Conservation (phyloP, 1,284 basidiomycete genomes). For the Phaffia rhodozyma region DNA sequence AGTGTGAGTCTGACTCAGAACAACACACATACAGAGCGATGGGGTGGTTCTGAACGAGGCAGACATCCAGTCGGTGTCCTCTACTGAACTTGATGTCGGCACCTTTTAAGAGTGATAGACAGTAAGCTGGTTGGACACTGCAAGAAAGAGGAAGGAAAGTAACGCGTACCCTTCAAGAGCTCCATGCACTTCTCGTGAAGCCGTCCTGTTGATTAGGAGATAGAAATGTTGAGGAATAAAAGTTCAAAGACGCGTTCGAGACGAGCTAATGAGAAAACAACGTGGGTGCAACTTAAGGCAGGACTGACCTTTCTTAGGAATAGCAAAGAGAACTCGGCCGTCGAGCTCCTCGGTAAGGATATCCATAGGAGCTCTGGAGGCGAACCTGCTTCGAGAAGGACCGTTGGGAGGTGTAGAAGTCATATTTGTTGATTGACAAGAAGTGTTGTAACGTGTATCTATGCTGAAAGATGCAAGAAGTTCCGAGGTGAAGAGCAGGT, state of each 20-base stretch:
- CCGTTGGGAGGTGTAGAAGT: too few relatives aligned
- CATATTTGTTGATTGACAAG: too few relatives aligned
- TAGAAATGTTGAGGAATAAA: neutral
- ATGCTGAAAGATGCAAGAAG: too few relatives aligned
- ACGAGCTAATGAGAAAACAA: neutral
- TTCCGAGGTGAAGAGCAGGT: too few relatives aligned
- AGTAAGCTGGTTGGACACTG: neutral
- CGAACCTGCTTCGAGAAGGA: conserved; percentile 26
- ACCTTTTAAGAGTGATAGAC: conserved; percentile 41
- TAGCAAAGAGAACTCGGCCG: conserved; percentile 77
- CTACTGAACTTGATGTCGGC: conserved; percentile 95
- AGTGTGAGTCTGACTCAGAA: conserved; percentile 13
- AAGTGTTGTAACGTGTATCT: too few relatives aligned
- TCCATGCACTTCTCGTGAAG: conserved; percentile 86
- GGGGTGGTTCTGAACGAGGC: conserved; percentile 79
- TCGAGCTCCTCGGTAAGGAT: conserved; percentile 45
- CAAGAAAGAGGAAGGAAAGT: neutral
- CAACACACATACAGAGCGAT: conserved; percentile 63
- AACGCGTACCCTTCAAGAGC: conserved; percentile 55
- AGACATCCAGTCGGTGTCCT: conserved; percentile 79
- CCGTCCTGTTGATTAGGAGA: conserved; percentile 45
- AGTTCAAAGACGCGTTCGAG: neutral
- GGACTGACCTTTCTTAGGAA: conserved; percentile 88
- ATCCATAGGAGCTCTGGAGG: conserved; percentile 36
- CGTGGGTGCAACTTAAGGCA: neutral